Evolutionary conservation across 2,329 filamentous ascomycete genomes (phyloP).

Genomic region (Aspergillus clavatus): DNA sequence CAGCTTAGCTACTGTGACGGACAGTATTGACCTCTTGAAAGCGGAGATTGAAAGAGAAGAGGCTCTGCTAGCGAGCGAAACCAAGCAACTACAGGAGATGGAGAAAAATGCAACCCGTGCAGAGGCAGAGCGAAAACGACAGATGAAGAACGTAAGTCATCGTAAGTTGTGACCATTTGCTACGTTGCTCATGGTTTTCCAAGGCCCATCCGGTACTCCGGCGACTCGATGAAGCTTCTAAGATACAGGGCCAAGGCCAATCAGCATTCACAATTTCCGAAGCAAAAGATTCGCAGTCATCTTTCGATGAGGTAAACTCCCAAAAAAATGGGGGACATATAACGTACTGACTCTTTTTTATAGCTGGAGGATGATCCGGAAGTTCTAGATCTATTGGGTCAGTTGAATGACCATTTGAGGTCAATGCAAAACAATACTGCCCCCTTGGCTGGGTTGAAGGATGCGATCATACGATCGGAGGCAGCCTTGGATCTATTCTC

Average conservation of each 20-base stretch:
- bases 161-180: not conserved
- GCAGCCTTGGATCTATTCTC: slow-evolving; percentile 30
- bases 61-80: slow-evolving; percentile 38
- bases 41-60: slow-evolving; percentile 42
- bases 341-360: slow-evolving; percentile 9
- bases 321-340: not conserved
- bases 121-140: slow-evolving; percentile 36
- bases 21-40: slow-evolving; percentile 38
- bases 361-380: slow-evolving; percentile 38
- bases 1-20: slow-evolving; percentile 36
- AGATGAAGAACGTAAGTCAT: slow-evolving; percentile 37
- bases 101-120: slow-evolving; percentile 41
- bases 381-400: slow-evolving; percentile 32
- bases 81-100: slow-evolving; percentile 37
- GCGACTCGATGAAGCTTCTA: slow-evolving; percentile 26
- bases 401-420: slow-evolving; percentile 40
- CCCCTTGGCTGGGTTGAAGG: slow-evolving; percentile 33
- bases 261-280: slow-evolving; percentile 25
- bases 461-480: slow-evolving; percentile 36
- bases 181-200: slow-evolving; percentile 12
- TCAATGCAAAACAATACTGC: slow-evolving; percentile 42
- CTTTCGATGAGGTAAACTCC: slow-evolving; percentile 32
- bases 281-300: slow-evolving; percentile 20
- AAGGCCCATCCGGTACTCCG: slow-evolving; percentile 40
- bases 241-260: slow-evolving; percentile 11